Evolutionary conservation across 352 stramenopile species (phyloP).

Genomic region (Elongisporangium senticosum): DNA sequence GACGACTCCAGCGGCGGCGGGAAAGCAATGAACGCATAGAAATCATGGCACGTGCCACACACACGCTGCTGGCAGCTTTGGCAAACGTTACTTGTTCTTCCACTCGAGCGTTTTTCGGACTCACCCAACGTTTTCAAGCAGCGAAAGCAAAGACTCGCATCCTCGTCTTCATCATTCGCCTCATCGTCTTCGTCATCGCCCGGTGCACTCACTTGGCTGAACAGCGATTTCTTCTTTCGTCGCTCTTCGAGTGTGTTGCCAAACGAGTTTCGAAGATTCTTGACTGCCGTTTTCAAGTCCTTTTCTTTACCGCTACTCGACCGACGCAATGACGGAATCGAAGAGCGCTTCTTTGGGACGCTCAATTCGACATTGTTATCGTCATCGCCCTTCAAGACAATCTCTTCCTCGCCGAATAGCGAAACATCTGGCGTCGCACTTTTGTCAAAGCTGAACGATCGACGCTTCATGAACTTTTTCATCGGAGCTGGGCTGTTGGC

Average conservation of each 20-base stretch:
- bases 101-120: constrained; percentile 10
- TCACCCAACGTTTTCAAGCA: constrained; percentile 35
- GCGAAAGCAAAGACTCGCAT: constrained; percentile 39
- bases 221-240: too few relatives aligned
- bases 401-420: too few relatives aligned
- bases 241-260: too few relatives aligned
- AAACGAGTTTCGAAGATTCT: constrained; percentile 3
- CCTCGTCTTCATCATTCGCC: constrained; percentile 37
- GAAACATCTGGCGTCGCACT: not conserved
- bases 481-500: not conserved
- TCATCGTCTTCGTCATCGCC: constrained; percentile 32
- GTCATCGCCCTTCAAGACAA: too few relatives aligned
- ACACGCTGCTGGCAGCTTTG: constrained; percentile 66
- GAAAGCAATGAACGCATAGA: constrained; percentile 68
- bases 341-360: constrained; percentile 4
- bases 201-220: too few relatives aligned
- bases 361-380: not conserved
- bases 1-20: constrained; percentile 54
- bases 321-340: constrained; percentile 13
- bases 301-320: constrained; percentile 10
- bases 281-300: constrained; percentile 9
- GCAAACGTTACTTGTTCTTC: constrained; percentile 14
- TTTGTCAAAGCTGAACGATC: constrained; percentile 42
- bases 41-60: constrained; percentile 45
- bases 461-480: constrained; percentile 22